Evolutionary conservation across 371 early-diverging fungal genomes (phyloP).

Genomic region (Lichtheimia ramosa): DNA sequence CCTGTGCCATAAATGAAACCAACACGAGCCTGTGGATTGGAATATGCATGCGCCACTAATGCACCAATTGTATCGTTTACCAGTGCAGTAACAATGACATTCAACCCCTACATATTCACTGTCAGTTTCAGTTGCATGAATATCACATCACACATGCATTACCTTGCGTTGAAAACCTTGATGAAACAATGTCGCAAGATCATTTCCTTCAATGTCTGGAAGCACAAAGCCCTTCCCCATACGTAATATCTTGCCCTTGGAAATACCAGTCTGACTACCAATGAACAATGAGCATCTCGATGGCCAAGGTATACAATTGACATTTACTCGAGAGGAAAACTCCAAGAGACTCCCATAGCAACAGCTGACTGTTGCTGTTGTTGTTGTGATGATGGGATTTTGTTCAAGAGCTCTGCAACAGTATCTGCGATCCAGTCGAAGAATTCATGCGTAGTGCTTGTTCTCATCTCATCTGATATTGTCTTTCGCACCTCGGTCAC

Average conservation of each 20-base stretch:
- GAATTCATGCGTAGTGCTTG: slow-evolving; percentile 58
- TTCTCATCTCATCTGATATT: slow-evolving; percentile 65
- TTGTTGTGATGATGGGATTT: slow-evolving; percentile 17
- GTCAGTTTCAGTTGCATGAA: background rate
- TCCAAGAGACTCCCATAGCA: slow-evolving; percentile 47
- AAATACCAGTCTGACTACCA: slow-evolving; percentile 69
- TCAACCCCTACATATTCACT: slow-evolving; percentile 35
- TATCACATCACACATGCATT: background rate
- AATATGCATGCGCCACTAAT: slow-evolving; percentile 82
- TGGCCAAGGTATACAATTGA: background rate
- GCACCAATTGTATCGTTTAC: slow-evolving; percentile 94
- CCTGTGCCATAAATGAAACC: slow-evolving; percentile 93
- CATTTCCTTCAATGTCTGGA: slow-evolving; percentile 73
- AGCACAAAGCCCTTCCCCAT: slow-evolving; percentile 92
- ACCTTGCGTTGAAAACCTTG: slow-evolving; percentile 73
- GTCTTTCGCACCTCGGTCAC: slow-evolving; percentile 70
- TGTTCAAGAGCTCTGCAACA: slow-evolving; percentile 27
- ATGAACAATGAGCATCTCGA: background rate
- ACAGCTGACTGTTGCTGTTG: slow-evolving; percentile 22
- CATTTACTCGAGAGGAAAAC: slow-evolving; percentile 49
- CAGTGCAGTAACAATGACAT: slow-evolving; percentile 74
- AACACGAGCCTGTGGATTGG: slow-evolving; percentile 72
- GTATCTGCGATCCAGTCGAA: slow-evolving; percentile 88
- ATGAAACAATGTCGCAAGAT: slow-evolving; percentile 78
- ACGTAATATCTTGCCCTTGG: slow-evolving; percentile 70